Base-by-base conservation (phyloP, 2,329 filamentous ascomycete species). In the Parastagonospora avenae region DNA sequence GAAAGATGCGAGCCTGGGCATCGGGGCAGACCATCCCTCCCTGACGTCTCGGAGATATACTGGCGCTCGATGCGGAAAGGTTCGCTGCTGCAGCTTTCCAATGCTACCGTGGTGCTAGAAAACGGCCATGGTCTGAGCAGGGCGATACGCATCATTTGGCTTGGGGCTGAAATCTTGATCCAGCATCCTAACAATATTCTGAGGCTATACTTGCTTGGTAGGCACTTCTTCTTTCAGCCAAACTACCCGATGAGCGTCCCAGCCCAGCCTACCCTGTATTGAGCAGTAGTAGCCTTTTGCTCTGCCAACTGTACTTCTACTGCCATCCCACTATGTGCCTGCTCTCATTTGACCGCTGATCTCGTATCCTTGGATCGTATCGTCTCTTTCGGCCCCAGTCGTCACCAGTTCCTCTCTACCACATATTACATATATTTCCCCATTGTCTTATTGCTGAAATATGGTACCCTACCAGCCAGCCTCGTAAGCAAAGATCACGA, bases 51-150 rank as follows among this genome's bases (percentile, higher is more conserved):
- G 71, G 71, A 70, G 69, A 73, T 71, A 71, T 75, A 75, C 63
- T 71, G 61, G 63, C 58, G 55, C 74, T 68, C 58, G 56, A 71
- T 77, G 71, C 61, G 73, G 74, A 68, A 70, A 72, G 68, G 70
- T 60, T 72, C 70, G 73, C 71, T 71, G 66, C 74, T 77, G 76
- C 76, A 77, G 74, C 74, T 73, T 73, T 66, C 74, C 74, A 76
- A 75, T 76, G 72, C 72, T 73, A 77, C 73, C 70, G 68, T 74
- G 68, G 71, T 74, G 72, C 72, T 74, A 71, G 69, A 71, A 63
- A 68, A 71, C 64, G 69, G 69, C 53, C 68, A 70, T 74, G 73
- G 75, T 68, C 74, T 77, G 73, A 77, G 74, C 73, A 72, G 64
- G 62, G 62, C 70, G 72, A 76, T 75, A 72, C 73, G 68, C 63